These are phyloP conservation scores for Fraxinus americana DNA, from an alignment of 257 asterid species.

Conservation along the genomic window DNA sequence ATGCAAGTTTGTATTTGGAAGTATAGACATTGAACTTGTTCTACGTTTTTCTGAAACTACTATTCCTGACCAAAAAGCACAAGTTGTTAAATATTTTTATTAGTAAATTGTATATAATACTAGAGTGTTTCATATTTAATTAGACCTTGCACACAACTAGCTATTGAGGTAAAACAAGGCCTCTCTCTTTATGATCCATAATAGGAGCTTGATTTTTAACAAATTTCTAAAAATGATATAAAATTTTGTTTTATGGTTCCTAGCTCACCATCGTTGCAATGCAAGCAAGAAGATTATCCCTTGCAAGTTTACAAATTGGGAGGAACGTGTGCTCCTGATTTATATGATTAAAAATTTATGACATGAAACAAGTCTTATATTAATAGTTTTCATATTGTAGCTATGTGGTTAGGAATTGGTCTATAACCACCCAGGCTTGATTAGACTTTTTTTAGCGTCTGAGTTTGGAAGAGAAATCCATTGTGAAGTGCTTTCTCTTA, in stretches of 20 bases:
- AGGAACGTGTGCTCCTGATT: not conserved
- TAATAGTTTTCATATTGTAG: not conserved
- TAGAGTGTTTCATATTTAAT: not conserved
- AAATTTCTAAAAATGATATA: not conserved
- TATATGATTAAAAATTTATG: not conserved
- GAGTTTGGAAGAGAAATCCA: not conserved
- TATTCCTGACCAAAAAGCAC: not conserved
- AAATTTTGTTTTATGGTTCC: not conserved
- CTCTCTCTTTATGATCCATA: not conserved
- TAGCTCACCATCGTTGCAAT: not conserved
- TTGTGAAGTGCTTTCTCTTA: not conserved
- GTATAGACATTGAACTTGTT: not conserved
- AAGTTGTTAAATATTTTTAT: not conserved
- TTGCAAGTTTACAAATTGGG: not conserved
- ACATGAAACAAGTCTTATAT: not conserved
- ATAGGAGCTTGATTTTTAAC: not conserved
- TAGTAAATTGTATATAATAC: not conserved
- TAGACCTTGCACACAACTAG: slow-evolving; percentile 15
- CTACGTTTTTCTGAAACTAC: not conserved
- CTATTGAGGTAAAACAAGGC: slow-evolving; percentile 7
- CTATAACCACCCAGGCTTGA: not conserved
- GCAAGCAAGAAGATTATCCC: not conserved
- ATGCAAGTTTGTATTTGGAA: not conserved
- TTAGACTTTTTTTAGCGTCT: too few relatives aligned
- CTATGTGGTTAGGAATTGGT: not conserved